Evolutionary conservation across 2,329 filamentous ascomycete genomes (phyloP).

Genomic region (Talaromyces sp.): DNA sequence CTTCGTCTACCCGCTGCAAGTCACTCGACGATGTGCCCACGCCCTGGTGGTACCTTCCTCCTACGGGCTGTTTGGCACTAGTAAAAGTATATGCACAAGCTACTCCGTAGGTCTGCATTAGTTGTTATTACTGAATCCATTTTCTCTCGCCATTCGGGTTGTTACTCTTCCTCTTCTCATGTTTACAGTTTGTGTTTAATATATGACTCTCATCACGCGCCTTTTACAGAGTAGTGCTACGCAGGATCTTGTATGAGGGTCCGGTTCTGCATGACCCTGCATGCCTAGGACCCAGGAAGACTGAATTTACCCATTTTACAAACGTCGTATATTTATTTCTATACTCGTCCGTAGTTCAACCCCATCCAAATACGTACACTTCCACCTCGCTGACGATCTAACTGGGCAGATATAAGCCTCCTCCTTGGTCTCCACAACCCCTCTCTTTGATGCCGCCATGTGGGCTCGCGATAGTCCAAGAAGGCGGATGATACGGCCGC

Average conservation of each 20-base stretch:
- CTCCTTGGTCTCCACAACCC: slow-evolving; percentile 2
- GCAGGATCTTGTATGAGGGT: background rate
- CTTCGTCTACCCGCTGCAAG: slow-evolving; percentile 16
- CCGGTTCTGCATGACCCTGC: background rate
- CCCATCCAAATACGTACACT: no score
- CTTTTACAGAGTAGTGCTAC: background rate
- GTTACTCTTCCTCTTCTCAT: background rate
- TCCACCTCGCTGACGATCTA: no score
- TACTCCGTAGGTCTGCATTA: slow-evolving; percentile 5
- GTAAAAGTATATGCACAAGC: slow-evolving; percentile 12
- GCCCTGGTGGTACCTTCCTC: slow-evolving; percentile 1
- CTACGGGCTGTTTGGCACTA: slow-evolving; percentile 1
- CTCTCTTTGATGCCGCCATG: slow-evolving; percentile 15
- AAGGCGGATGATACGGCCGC: slow-evolving; percentile 11
- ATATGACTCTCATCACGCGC: background rate
- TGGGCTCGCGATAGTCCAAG: slow-evolving; percentile 10
- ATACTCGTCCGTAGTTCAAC: no score
- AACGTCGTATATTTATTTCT: no score
- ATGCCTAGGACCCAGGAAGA: background rate
- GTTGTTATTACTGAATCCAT: background rate
- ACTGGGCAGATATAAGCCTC: background rate
- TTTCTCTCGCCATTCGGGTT: background rate
- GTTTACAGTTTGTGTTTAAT: background rate
- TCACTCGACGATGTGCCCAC: background rate
- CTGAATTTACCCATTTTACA: background rate